Conservation (phyloP, 495 filamentous ascomycete species). For the Daldinia concentrica region DNA sequence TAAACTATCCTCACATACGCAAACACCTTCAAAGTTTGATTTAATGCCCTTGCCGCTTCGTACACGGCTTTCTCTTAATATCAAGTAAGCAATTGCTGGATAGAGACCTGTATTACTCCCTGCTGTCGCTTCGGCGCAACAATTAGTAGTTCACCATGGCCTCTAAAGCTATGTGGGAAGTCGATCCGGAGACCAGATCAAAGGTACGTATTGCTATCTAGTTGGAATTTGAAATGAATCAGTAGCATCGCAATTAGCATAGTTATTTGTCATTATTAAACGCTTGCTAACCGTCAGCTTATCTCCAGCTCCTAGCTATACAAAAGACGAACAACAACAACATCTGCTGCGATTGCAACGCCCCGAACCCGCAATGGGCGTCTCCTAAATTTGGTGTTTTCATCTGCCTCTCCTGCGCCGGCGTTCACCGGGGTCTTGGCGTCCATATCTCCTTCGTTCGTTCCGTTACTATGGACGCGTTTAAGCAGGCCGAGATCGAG, state of each 20-base stretch:
- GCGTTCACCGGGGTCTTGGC: conserved; percentile 91
- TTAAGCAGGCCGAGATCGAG: conserved; percentile 86
- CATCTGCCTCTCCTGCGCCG: conserved; percentile 95
- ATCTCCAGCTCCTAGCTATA: conserved; percentile 77
- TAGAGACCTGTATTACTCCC: background rate
- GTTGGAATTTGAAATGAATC: background rate
- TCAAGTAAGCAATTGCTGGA: conserved; percentile 18
- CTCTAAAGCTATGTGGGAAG: conserved; percentile 86
- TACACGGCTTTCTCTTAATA: conserved; percentile 16
- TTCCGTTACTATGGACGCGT: conserved; percentile 96
- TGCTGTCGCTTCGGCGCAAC: conserved; percentile 19
- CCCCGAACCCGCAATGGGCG: conserved; percentile 95
- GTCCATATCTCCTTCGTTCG: conserved; percentile 99
- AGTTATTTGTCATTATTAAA: background rate
- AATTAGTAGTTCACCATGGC: conserved; percentile 48
- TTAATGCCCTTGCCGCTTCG: background rate
- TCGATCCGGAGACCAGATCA: conserved; percentile 92
- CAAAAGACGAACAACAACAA: conserved; percentile 89
- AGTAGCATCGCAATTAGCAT: conserved; percentile 2
- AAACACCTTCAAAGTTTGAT: background rate
- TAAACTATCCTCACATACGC: background rate
- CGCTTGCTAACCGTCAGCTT: conserved; percentile 20
- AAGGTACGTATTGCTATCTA: conserved; percentile 68
- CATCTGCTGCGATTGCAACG: conserved; percentile 90
- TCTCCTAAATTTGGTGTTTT: conserved; percentile 82